Evolutionary conservation across 2,329 filamentous ascomycete species (phyloP).

Genomic region (Fusarium decemcellulare): DNA sequence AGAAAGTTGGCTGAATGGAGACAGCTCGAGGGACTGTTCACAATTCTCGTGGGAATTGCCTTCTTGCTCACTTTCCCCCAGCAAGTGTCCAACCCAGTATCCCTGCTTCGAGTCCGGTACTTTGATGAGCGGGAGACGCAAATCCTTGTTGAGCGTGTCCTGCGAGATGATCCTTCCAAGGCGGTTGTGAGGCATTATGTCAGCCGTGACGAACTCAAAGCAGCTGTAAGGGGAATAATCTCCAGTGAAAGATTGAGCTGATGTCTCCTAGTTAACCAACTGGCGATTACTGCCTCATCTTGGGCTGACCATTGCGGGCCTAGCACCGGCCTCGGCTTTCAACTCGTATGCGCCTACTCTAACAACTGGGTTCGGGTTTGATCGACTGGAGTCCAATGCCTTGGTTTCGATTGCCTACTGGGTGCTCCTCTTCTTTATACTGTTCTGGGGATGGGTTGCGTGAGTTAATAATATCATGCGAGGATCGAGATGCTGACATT

Average conservation of each 20-base stretch:
- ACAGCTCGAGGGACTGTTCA: constrained; percentile 54
- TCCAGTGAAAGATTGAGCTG: background rate
- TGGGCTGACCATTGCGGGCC: constrained; percentile 46
- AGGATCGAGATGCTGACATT: too few species aligned
- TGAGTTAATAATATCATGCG: background rate
- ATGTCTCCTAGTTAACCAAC: constrained; percentile 48
- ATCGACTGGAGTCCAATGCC: constrained; percentile 38
- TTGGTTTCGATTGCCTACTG: constrained; percentile 52
- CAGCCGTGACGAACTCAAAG: constrained; percentile 49
- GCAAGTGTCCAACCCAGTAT: constrained; percentile 46
- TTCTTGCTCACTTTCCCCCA: constrained; percentile 52
- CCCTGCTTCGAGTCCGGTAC: constrained; percentile 45
- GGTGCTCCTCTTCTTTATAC: constrained; percentile 49
- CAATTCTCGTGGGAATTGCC: constrained; percentile 48
- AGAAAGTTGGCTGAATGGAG: background rate
- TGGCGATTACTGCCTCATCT: constrained; percentile 53
- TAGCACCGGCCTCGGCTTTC: constrained; percentile 47
- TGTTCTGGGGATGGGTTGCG: constrained; percentile 47
- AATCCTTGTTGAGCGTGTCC: constrained; percentile 51
- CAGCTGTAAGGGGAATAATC: constrained; percentile 41
- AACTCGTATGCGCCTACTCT: constrained; percentile 36
- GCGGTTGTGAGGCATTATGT: constrained; percentile 43
- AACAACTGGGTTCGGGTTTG: constrained; percentile 51
- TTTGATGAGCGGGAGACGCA: constrained; percentile 52
- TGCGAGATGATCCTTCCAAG: constrained; percentile 48